phyloP scores from a whole-genome alignment of 306 rosid genomes.

The Prunus dulcis region DNA sequence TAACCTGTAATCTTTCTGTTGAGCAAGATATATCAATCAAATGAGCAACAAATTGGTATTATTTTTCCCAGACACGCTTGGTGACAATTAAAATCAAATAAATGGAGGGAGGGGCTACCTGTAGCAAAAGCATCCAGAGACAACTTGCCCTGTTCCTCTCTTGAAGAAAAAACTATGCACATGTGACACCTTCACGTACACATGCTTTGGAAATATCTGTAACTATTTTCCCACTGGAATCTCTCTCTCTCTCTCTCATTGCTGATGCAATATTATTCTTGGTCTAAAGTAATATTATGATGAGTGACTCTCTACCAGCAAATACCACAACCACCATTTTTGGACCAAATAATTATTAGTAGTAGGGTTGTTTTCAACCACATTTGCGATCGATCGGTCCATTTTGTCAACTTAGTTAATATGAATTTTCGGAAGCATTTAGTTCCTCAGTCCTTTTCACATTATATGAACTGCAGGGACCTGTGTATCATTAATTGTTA shows the following conservation, averaged over 20 bases:
- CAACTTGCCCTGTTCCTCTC: slow-evolving; percentile 14
- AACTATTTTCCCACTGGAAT: slow-evolving; percentile 14
- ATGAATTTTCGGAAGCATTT: background rate
- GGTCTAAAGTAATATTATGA: background rate
- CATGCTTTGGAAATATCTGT: background rate
- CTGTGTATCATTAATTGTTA: background rate
- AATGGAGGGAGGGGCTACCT: slow-evolving; percentile 8
- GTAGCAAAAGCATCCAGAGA: slow-evolving; percentile 18
- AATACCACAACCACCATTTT: background rate
- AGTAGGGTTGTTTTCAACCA: background rate
- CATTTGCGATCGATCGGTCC: background rate
- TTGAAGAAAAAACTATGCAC: slow-evolving; percentile 4
- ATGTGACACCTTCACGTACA: slow-evolving; percentile 24
- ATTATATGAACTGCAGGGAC: background rate
- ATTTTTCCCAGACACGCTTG: background rate
- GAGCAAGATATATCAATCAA: background rate
- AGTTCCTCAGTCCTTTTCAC: background rate
- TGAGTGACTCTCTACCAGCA: background rate
- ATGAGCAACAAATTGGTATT: background rate
- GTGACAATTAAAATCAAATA: background rate
- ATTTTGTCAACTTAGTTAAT: background rate
- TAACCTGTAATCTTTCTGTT: slow-evolving; percentile 4
- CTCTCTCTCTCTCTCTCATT: background rate
- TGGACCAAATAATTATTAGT: background rate
- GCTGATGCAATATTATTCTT: background rate